Evolutionary conservation across 495 filamentous ascomycete genomes (phyloP).

Genomic region (Tuber aestivum): DNA sequence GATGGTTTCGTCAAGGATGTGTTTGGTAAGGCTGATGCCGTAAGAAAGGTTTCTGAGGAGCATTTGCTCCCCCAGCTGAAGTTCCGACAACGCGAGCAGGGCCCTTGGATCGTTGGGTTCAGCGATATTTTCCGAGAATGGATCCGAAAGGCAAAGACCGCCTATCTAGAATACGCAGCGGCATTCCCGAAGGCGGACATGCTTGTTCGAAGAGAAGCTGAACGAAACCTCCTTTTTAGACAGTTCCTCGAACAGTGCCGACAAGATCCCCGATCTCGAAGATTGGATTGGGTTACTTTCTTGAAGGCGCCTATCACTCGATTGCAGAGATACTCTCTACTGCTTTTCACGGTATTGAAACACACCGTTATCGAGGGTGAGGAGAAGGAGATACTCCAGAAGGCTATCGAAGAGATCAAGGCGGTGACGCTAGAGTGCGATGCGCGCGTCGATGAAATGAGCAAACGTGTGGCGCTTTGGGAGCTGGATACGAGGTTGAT

Average conservation of each 20-base stretch:
- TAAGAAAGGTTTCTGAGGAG: constrained; percentile 89
- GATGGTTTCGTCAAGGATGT: constrained; percentile 74
- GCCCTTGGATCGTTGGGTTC: constrained; percentile 87
- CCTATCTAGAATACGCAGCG: constrained; percentile 89
- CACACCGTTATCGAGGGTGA: constrained; percentile 77
- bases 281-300: constrained; percentile 89
- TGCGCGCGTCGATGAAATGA: constrained; percentile 86
- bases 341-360: constrained; percentile 76
- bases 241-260: constrained; percentile 75
- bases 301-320: constrained; percentile 89
- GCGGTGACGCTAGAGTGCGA: constrained; percentile 88
- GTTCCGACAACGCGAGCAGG: constrained; percentile 94
- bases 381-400: constrained; percentile 78
- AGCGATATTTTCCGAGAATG: constrained; percentile 98
- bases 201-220: constrained; percentile 74
- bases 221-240: constrained; percentile 77
- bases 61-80: constrained; percentile 92
- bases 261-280: constrained; percentile 72
- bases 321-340: constrained; percentile 81
- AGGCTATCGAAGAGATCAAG: constrained; percentile 93
- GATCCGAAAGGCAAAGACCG: constrained; percentile 85
- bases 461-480: constrained; percentile 79
- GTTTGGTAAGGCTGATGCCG: constrained; percentile 83
- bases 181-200: constrained; percentile 78
- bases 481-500: constrained; percentile 79